Evolutionary conservation across 2,329 filamentous ascomycete species (phyloP), one percentile per base, ranked within the genome.

Genomic region (Beauveria sp.): DNA sequence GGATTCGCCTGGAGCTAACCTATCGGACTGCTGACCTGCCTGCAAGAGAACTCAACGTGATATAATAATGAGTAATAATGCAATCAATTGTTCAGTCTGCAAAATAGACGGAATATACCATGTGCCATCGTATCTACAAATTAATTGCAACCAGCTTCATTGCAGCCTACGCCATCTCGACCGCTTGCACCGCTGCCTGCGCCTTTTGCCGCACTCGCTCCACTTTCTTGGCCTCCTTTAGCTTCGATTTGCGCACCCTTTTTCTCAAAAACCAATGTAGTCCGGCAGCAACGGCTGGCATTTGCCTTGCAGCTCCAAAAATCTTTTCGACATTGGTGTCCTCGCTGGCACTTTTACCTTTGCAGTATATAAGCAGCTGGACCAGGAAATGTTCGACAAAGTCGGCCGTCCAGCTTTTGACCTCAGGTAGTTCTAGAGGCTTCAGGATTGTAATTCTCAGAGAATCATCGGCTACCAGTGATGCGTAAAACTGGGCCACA

Each of bases 321-420:
- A 91, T 76, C 54, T 85, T 85, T 64, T 83, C 77, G 30, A 96
- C 75, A 1, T 78, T 77, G 59, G 79, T 78, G 61, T 86, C 82
- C 64, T 86, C 80, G 63, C 79, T 77, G 2, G 72, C 70, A 5
- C 67, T 75, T 59, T 79, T 76, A 34, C 72, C 69, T 62, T 76
- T 71, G 18, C 85, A 85, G 66, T 88, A 83, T 51, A 90, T 80
- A 37, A 97, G 83, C 14, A 92, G 74, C 2, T 86, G 89, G 54
- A 94, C 85, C 18, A 97, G 79, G 66, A 97, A 75, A 8, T 94
- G 78, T 72, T 97, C 91, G 51, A 92, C 80, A 70, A 97, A 94
- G 26, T 84, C 84, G 61, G 83, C 85, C 0, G 90, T 91, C 74
- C 89, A 92, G 8, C 84, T 77, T 69, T 91, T 89, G 55, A 96